Evolutionary conservation across 768 basidiomycete species (phyloP).

Genomic region (Rhodocollybia butyracea): DNA sequence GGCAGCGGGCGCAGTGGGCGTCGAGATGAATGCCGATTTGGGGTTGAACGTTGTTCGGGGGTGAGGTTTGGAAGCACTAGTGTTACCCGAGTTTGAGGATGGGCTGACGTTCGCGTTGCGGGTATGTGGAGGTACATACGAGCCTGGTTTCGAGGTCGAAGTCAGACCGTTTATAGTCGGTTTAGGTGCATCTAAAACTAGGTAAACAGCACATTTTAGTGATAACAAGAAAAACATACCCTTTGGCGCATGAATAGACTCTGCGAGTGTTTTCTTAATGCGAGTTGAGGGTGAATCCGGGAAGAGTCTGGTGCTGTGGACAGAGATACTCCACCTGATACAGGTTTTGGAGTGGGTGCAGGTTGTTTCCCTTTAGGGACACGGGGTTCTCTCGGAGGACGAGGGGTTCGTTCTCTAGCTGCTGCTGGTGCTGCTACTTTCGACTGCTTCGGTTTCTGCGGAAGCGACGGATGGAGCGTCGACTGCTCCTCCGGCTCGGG

Average conservation of each 20-base stretch:
- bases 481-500: slow-evolving; percentile 6
- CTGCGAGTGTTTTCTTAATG: background rate
- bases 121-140: slow-evolving; percentile 3
- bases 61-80: too few relatives aligned
- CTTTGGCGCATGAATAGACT: background rate
- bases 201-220: too few relatives aligned
- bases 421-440: slow-evolving; percentile 4
- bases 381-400: background rate
- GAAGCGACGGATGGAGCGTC: background rate
- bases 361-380: too few relatives aligned
- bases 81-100: too few relatives aligned
- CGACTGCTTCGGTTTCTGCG: slow-evolving; percentile 5
- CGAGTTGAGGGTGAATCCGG: slow-evolving; percentile 1
- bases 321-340: background rate
- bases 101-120: too few relatives aligned
- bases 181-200: too few relatives aligned
- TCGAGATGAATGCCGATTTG: slow-evolving; percentile 31
- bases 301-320: background rate
- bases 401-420: background rate
- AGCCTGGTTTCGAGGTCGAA: background rate
- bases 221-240: too few relatives aligned
- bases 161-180: background rate
- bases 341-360: background rate
- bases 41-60: too few relatives aligned
- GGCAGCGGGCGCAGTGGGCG: too few relatives aligned